These are phyloP conservation scores for Sporothrix schenckii DNA, from an alignment of 2,329 filamentous ascomycete genomes.

Conservation along the genomic window DNA sequence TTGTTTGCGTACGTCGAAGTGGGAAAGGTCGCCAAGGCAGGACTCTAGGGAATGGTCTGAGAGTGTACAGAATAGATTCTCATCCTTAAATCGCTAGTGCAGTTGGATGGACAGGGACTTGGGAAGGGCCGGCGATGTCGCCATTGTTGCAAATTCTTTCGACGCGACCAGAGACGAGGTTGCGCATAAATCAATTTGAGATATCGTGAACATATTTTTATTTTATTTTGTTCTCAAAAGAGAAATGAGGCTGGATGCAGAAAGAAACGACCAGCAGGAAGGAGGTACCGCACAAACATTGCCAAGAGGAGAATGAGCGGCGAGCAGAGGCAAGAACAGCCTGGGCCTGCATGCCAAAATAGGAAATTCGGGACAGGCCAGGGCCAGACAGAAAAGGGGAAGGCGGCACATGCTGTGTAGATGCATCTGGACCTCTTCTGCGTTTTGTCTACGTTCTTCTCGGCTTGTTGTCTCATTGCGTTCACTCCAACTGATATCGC, in stretches of 20 bases:
- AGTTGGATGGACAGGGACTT: neutral
- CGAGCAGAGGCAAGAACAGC: neutral
- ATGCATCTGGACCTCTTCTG: neutral
- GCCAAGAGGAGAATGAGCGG: neutral
- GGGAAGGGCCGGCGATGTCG: neutral
- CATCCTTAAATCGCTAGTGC: neutral
- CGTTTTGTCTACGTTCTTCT: neutral
- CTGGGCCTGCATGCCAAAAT: neutral
- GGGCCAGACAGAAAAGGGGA: slow-evolving; percentile 20
- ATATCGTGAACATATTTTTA: neutral
- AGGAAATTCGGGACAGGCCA: neutral
- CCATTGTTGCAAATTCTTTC: no score
- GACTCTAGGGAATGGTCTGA: neutral
- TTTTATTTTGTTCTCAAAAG: no score
- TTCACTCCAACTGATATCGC: neutral
- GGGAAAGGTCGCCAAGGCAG: neutral
- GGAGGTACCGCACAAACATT: neutral
- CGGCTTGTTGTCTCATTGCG: neutral
- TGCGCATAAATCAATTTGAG: no score
- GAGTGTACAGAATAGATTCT: neutral
- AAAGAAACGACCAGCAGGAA: neutral
- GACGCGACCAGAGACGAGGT: no score
- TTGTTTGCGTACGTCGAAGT: no score
- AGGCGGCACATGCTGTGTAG: neutral
- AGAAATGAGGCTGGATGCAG: no score